Evolutionary conservation across 2,329 filamentous ascomycete species (phyloP).

Genomic region (Cladorrhinum sp.): DNA sequence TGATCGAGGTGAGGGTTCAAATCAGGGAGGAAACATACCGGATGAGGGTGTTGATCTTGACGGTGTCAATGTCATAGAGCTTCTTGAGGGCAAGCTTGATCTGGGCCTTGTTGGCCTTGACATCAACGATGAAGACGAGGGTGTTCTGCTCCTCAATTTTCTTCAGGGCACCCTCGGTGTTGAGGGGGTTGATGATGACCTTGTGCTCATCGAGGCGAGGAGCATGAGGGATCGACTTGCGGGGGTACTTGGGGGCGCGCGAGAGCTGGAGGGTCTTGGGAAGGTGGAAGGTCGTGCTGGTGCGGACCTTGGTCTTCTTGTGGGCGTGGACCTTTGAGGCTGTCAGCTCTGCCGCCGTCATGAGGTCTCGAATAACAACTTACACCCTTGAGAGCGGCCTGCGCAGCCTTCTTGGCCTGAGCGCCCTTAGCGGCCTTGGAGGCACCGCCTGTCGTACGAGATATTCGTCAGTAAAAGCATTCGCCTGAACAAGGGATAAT

Average conservation of each 20-base stretch:
- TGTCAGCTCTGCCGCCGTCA: constrained; percentile 21
- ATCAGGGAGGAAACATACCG: constrained; percentile 73
- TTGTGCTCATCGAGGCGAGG: constrained; percentile 96
- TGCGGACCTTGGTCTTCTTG: constrained; percentile 91
- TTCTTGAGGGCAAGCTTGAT: constrained; percentile 98
- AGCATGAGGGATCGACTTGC: constrained; percentile 87
- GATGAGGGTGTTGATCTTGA: constrained; percentile 99
- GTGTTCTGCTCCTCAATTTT: constrained; percentile 99
- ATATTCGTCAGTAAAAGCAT: constrained; percentile 60
- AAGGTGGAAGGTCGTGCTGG: constrained; percentile 92
- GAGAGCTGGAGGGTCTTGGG: constrained; percentile 95
- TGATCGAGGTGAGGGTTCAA: no score
- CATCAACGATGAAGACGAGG: constrained; percentile 92
- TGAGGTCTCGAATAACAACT: constrained; percentile 40
- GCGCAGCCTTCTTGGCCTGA: constrained; percentile 91
- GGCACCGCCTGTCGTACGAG: constrained; percentile 52
- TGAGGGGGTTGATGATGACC: constrained; percentile 95
- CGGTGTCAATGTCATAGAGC: constrained; percentile 95
- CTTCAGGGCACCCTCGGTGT: constrained; percentile 99
- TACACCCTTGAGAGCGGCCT: constrained; percentile 95
- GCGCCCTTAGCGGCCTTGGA: constrained; percentile 56
- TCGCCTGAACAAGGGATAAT: constrained; percentile 50
- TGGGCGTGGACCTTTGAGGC: constrained; percentile 52
- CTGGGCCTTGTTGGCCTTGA: constrained; percentile 99
- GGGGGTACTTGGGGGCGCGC: constrained; percentile 90